Conservation (phyloP, 2,329 filamentous ascomycete genomes). For the Apiospora phragmitis region DNA sequence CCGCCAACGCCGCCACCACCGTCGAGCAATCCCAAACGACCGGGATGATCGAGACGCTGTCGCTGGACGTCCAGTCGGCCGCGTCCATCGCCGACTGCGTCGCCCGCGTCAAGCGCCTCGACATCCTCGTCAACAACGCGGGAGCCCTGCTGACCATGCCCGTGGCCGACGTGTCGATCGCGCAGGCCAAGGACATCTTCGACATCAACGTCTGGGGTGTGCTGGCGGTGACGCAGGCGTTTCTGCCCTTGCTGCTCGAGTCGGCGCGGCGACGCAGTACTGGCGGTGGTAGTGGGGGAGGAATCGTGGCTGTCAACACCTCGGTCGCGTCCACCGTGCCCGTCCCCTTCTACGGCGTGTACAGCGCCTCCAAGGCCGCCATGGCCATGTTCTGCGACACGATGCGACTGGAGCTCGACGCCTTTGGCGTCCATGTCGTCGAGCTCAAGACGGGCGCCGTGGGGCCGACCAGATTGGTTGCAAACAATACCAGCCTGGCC, state of each 20-base stretch:
- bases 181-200: conserved; percentile 3
- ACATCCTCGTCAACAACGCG: conserved; percentile 14
- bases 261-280: not conserved
- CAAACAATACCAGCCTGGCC: conserved; percentile 12
- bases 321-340: conserved; percentile 18
- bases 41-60: not conserved
- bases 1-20: too few species aligned
- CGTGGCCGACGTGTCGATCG: conserved; percentile 5
- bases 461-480: conserved; percentile 10
- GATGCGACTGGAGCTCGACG: conserved; percentile 32
- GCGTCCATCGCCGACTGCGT: conserved; percentile 4
- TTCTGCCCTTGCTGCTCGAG: conserved; percentile 7
- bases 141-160: conserved; percentile 6
- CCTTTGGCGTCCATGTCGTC: conserved; percentile 32
- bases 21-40: too few species aligned
- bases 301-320: conserved; percentile 24
- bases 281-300: too few species aligned
- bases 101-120: not conserved
- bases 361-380: conserved; percentile 30
- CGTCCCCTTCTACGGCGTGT: conserved; percentile 18
- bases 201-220: conserved; percentile 11
- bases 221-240: conserved; percentile 12
- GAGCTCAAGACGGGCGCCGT: conserved; percentile 19
- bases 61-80: conserved; percentile 1
- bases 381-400: conserved; percentile 28